Percentiles rank a stretch among this genome's conserved stretches.
Evolutionary conservation across 768 basidiomycete genomes (phyloP).

Genomic region (Russula emetica): DNA sequence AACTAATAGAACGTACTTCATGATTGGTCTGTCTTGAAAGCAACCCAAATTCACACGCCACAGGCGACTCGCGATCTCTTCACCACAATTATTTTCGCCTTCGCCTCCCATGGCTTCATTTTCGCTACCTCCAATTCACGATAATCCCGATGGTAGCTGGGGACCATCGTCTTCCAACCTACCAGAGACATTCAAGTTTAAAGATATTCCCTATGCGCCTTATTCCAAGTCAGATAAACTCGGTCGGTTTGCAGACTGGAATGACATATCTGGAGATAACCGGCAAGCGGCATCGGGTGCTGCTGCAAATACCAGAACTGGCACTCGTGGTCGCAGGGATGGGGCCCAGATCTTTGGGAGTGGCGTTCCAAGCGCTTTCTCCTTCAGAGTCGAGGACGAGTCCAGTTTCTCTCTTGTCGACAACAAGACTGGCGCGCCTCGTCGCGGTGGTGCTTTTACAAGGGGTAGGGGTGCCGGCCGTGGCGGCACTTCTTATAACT

Average conservation of each 20-base stretch:
- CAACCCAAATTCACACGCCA: constrained; percentile 25
- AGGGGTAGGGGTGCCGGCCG: constrained; percentile 46
- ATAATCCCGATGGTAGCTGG: constrained; percentile 93
- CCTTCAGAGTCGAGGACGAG: constrained; percentile 97
- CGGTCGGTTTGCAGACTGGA: constrained; percentile 97
- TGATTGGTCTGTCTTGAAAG: constrained; percentile 33
- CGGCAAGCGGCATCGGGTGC: constrained; percentile 52
- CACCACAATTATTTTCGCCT: neutral
- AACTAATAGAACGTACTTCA: constrained; percentile 57
- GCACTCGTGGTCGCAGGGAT: constrained; percentile 58
- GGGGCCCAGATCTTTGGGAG: constrained; percentile 86
- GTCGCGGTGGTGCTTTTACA: constrained; percentile 62
- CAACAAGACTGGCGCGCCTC: constrained; percentile 66
- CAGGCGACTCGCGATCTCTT: constrained; percentile 1
- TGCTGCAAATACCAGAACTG: constrained; percentile 42
- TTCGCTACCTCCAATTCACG: constrained; percentile 79
- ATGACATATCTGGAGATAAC: constrained; percentile 64
- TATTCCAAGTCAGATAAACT: constrained; percentile 99
- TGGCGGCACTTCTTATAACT: constrained; percentile 40
- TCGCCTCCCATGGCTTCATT: constrained; percentile 63
- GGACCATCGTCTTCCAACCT: constrained; percentile 79
- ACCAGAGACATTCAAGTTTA: constrained; percentile 92
- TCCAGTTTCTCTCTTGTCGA: constrained; percentile 95
- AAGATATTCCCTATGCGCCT: constrained; percentile 97
- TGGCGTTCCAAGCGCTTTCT: constrained; percentile 85